These are phyloP conservation scores for Fusarium sp. DNA, from an alignment of 2,329 filamentous ascomycete species.

Conservation along the genomic window DNA sequence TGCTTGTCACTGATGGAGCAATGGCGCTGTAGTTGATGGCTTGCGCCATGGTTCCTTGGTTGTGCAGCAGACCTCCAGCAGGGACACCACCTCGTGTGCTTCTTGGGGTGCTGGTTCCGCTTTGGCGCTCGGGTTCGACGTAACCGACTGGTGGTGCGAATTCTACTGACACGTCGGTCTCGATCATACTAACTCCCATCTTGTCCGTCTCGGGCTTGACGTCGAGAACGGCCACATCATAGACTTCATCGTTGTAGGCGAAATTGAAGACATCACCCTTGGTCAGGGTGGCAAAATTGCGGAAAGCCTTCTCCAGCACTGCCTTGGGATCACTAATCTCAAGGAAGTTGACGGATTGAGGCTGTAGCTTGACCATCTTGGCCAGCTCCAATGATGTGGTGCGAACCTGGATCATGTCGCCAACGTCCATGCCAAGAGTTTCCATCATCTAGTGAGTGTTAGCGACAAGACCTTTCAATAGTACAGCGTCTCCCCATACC, in stretches of 20 bases:
- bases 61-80: conserved; percentile 78
- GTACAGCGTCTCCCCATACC: conserved; percentile 60
- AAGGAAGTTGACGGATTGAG: conserved; percentile 91
- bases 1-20: conserved; percentile 77
- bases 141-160: conserved; percentile 96
- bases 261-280: conserved; percentile 97
- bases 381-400: conserved; percentile 92
- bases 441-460: conserved; percentile 80
- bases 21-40: conserved; percentile 97
- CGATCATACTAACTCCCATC: conserved; percentile 91
- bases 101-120: conserved; percentile 87
- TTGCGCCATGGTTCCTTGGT: conserved; percentile 93
- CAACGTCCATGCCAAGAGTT: conserved; percentile 86
- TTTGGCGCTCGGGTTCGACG: conserved; percentile 80
- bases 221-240: conserved; percentile 92
- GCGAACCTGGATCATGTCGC: conserved; percentile 94
- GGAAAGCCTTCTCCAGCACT: conserved; percentile 94
- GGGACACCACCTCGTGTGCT: conserved; percentile 72
- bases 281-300: conserved; percentile 93
- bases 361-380: conserved; percentile 94
- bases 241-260: conserved; percentile 92
- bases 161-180: conserved; percentile 96
- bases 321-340: conserved; percentile 98
- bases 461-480: conserved; percentile 7
- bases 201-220: conserved; percentile 86